Evolutionary conservation across 345 rosid genomes (phyloP), one percentile per base, ranked within the genome.

Genomic region (Draba incana): DNA sequence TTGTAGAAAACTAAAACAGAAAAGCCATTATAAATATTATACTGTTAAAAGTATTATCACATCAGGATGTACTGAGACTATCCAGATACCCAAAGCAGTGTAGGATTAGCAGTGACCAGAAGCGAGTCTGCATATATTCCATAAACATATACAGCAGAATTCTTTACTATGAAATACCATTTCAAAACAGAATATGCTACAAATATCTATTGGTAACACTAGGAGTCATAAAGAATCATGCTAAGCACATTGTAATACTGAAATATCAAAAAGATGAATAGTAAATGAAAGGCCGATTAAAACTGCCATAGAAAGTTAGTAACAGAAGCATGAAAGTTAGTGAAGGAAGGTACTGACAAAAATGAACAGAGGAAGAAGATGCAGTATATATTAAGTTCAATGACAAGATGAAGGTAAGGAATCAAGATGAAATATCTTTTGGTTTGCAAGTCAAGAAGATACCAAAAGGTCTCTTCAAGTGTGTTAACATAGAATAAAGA

Each of bases 71-170:
- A 20, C 20, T 20, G 20, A 20, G 20, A 20, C 20, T 20, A 20
- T 20, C 20, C 20, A 20, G 20, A 20, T 20, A 20, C 20, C 20
- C 20, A 20, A 20, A 20, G 1, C 20, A 20, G 20, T 20, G 20
- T 20, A 20, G 20, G 20, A 20, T 20, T 1, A 20, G 20, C 20
- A 20, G 20, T 20, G 20, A 20, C 20, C 20, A 20, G 20, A 20
- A 20, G 20, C 20, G 20, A 20, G 31, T 72, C 77, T 50, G 66
- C 61, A 74, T 51, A 72, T 31, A 52, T 51, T 46, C 37, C 44
- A 59, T 37, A 23, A 67, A 52, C 13, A 38, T 6, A 60, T 62
- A 59, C 23, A 66, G 51, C 33, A 74, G 16, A 31, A 41, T 2
- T 57, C 30, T 43, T 31, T 44, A 59, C 15, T 43, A 58, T 3